A percentile compares a stretch with the other conserved stretches of the same genome.
phyloP scores from a whole-genome alignment of 2,329 filamentous ascomycete species.

The Balansia obtecta region DNA sequence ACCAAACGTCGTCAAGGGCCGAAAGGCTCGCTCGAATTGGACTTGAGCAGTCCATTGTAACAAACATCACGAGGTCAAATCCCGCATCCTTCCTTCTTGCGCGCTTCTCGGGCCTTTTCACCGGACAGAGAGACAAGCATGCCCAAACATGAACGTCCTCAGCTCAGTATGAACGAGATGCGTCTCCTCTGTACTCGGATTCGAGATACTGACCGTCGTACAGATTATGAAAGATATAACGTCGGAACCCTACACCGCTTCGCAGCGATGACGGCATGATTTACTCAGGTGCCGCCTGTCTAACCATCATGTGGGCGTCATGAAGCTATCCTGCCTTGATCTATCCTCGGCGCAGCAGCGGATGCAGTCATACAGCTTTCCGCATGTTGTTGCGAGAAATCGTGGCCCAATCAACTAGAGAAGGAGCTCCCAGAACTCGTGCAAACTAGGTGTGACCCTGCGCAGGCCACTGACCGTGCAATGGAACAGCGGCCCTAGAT shows the following conservation, averaged over 20 bases:
- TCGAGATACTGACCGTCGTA: background rate
- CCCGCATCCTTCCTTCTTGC: background rate
- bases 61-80: background rate
- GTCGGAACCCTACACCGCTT: constrained; percentile 1
- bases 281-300: background rate
- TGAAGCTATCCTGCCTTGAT: background rate
- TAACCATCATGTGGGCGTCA: background rate
- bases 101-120: background rate
- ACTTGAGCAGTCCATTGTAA: background rate
- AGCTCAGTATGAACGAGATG: background rate
- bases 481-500: background rate
- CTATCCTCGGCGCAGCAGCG: background rate
- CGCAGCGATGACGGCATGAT: background rate
- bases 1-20: too few relatives aligned
- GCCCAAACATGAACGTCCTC: background rate
- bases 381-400: background rate
- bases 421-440: background rate
- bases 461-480: background rate
- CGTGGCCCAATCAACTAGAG: background rate
- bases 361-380: background rate
- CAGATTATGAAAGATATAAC: background rate
- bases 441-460: background rate
- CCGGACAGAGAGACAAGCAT: background rate
- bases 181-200: background rate
- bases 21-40: too few relatives aligned